Evolutionary conservation across 306 rosid genomes (phyloP).

Genomic region (Prunus persica): DNA sequence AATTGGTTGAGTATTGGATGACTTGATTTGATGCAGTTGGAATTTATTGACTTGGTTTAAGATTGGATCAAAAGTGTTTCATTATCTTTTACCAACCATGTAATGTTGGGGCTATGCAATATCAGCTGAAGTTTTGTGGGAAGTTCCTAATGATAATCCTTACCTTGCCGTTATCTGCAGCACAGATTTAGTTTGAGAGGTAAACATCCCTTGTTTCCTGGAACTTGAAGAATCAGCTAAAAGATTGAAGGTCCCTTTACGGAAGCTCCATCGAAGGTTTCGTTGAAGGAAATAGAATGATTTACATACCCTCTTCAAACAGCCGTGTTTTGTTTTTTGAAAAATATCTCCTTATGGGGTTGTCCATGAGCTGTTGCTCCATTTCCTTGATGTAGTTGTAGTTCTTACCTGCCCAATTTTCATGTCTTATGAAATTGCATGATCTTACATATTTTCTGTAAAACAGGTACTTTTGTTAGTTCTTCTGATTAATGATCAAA

Average conservation of each 20-base stretch:
- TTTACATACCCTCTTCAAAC: background rate
- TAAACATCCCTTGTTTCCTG: background rate
- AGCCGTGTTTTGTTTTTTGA: constrained; percentile 1
- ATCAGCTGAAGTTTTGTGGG: constrained; percentile 6
- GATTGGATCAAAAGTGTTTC: constrained; percentile 2
- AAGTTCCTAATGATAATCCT: background rate
- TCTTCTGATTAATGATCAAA: constrained; percentile 17
- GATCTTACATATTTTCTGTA: constrained; percentile 7
- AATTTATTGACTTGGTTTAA: constrained; percentile 8
- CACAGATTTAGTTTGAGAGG: constrained; percentile 12
- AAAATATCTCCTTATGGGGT: constrained; percentile 2
- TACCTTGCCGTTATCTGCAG: constrained; percentile 5
- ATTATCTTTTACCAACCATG: constrained; percentile 11
- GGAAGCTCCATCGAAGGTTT: background rate
- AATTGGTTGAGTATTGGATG: constrained; percentile 17
- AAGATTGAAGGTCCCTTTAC: constrained; percentile 1
- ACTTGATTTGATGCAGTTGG: background rate
- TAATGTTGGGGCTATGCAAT: constrained; percentile 4
- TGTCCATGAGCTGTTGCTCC: background rate
- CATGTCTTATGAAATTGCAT: background rate
- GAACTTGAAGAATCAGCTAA: background rate
- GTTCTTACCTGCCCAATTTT: background rate
- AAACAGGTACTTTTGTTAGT: constrained; percentile 9
- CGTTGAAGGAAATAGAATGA: constrained; percentile 4
- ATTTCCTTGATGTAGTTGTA: background rate